Base-by-base conservation (phyloP, 1,139 yeast species). In the Hyphopichia khmerensis region DNA sequence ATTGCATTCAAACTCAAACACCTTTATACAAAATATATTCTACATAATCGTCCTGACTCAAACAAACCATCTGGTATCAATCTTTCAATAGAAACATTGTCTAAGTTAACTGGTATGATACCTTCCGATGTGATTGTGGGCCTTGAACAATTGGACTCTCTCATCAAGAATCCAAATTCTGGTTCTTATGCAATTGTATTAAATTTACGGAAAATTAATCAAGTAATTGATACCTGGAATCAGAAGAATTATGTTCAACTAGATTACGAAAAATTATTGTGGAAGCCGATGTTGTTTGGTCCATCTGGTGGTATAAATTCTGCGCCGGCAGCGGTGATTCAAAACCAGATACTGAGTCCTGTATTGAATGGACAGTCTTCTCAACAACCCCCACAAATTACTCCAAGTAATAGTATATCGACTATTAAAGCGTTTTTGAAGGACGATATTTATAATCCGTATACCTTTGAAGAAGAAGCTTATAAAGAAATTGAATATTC, bases 91-190 rank as follows among this genome's bases (percentile, higher is more conserved):
- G 78, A 80, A 31, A 80, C 73, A 41, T 57, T 93, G 17, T 72
- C 91, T 7, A 77, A 76, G 46, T 56, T 80, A 17, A 87, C 97
- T 0, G 97, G 98, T 0, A 87, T 93, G 93, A 82, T 78, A 1
- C 79, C 87, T 4, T 87, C 93, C 13, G 98, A 93, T 63, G 91
- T 91, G 0, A 75, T 91, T 7, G 87, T 87, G 38, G 96, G 96
- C 0, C 68, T 93, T 23, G 99, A 93, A 59, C 86, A 84, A 45
- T 64, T 93, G 17, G 74, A 80, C 33, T 82, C 86, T 4, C 67
- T 93, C 32, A 62, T 78, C 2, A 68, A 76, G 40, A 74, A 75
- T 44, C 69, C 69, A 1, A 46, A 54, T 17, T 67, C 75, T 1
- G 66, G 68, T 3, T 55, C 59, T 13, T 88, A 80, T 60, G 82